Conservation (phyloP, 2,329 filamentous ascomycete genomes). For the Colletotrichum tropicale region DNA sequence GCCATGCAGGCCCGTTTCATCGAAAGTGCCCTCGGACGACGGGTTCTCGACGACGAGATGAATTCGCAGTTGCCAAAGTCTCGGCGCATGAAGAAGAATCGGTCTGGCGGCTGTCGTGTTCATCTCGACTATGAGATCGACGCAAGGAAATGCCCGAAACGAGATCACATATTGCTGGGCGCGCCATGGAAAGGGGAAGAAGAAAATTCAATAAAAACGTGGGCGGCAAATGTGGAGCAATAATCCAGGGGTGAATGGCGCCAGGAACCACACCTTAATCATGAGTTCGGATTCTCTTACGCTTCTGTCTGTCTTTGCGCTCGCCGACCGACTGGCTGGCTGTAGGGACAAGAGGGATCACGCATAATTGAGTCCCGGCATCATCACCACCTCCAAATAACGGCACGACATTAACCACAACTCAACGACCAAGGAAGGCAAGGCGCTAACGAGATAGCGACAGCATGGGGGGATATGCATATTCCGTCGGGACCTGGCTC, state of each 20-base stretch:
- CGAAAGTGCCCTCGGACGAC: slow-evolving; percentile 10
- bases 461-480: not conserved
- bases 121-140: slow-evolving; percentile 15
- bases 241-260: slow-evolving; percentile 1
- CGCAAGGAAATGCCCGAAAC: slow-evolving; percentile 2
- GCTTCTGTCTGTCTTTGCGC: not conserved
- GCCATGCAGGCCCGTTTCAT: slow-evolving; percentile 12
- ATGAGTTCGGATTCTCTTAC: not conserved
- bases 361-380: not conserved
- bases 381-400: not conserved
- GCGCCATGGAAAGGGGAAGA: not conserved
- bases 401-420: not conserved
- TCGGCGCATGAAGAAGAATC: slow-evolving; percentile 11
- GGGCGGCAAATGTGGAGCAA: slow-evolving; percentile 4
- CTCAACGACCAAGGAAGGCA: not conserved
- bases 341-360: not conserved
- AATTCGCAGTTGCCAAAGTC: not conserved
- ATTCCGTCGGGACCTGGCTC: not conserved
- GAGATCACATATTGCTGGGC: not conserved
- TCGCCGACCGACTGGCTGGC: not conserved
- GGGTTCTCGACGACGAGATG: not conserved
- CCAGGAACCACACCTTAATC: not conserved
- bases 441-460: not conserved
- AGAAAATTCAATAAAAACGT: not conserved
- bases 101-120: slow-evolving; percentile 7